These are phyloP conservation scores for Gaeumannomyces sp. DNA, from an alignment of 2,329 filamentous ascomycete genomes.

Conservation along the genomic window DNA sequence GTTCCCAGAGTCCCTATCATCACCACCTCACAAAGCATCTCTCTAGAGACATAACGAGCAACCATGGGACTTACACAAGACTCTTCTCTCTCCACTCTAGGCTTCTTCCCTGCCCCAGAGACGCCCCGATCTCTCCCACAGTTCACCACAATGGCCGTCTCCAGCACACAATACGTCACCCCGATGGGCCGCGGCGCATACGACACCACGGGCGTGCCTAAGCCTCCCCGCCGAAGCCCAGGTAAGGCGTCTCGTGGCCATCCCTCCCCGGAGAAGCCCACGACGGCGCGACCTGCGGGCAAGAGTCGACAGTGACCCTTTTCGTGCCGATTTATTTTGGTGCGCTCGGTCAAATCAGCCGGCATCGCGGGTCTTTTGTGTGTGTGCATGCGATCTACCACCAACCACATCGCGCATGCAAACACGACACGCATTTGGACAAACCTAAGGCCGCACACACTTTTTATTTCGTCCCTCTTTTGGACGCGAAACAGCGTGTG, in stretches of 20 bases:
- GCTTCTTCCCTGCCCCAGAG: no score
- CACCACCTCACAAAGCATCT: no score
- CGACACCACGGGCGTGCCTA: constrained; percentile 11
- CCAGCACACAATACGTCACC: constrained; percentile 5
- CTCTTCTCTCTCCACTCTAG: no score
- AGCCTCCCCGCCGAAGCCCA: constrained; percentile 12
- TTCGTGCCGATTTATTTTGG: background rate
- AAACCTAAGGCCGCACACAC: no score
- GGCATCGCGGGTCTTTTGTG: background rate
- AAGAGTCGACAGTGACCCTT: background rate
- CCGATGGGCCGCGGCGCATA: constrained; percentile 10
- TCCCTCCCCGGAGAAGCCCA: background rate
- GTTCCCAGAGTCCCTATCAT: no score
- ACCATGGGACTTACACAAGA: no score
- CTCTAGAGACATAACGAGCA: no score
- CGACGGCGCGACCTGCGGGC: background rate
- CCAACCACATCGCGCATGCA: background rate
- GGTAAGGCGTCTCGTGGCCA: background rate
- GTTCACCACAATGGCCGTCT: background rate
- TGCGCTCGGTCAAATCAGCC: background rate
- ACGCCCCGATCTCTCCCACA: constrained; percentile 1
- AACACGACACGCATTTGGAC: no score
- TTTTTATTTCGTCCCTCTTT: no score
- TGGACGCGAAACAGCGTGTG: no score
- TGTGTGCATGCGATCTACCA: background rate